phyloP scores from a whole-genome alignment of 306 rosid genomes.

The Citrullus mucosospermus region DNA sequence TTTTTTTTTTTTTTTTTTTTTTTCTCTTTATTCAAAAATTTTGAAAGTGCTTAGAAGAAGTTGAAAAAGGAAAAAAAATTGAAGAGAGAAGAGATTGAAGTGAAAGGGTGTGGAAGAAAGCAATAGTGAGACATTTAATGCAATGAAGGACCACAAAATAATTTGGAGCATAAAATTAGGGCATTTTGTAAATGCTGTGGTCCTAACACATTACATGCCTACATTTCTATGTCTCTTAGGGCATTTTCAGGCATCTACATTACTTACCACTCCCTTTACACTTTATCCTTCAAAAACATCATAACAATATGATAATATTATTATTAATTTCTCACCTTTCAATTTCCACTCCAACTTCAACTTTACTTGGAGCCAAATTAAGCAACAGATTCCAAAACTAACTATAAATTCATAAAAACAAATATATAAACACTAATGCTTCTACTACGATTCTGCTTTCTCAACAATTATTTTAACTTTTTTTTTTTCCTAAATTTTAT shows the following conservation, averaged over 20 bases:
- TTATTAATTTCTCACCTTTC: background rate
- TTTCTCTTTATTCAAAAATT: no score
- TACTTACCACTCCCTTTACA: background rate
- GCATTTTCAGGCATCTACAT: background rate
- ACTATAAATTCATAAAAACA: no score
- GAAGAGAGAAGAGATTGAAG: background rate
- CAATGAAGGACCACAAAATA: slow-evolving; percentile 55
- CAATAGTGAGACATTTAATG: background rate
- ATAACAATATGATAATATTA: background rate
- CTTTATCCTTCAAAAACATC: background rate
- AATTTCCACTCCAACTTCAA: no score
- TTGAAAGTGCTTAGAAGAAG: no score
- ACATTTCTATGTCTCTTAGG: background rate
- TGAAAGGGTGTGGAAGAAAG: background rate
- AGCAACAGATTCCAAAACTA: no score
- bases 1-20: no score
- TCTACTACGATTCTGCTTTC: no score
- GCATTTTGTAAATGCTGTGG: slow-evolving; percentile 8
- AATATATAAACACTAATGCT: no score
- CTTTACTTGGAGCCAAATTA: no score
- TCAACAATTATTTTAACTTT: no score
- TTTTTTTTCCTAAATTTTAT: no score
- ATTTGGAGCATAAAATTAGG: slow-evolving; percentile 46
- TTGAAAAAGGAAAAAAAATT: background rate
- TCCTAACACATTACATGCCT: background rate